Conservation (phyloP, 2,329 filamentous ascomycete genomes). For the Alternaria triticina region DNA sequence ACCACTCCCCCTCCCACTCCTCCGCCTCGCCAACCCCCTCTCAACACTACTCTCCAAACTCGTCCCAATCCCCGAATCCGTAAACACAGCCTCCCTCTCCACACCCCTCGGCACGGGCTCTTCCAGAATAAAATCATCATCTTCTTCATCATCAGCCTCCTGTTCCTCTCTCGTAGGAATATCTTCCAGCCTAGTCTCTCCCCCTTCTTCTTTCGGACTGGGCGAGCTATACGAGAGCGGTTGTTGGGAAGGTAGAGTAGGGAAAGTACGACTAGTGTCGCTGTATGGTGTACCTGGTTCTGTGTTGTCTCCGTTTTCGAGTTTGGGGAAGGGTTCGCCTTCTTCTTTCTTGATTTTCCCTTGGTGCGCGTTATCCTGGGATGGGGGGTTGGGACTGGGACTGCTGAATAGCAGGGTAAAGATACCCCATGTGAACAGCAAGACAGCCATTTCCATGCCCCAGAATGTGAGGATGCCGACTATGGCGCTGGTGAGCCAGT, state of each 20-base stretch:
- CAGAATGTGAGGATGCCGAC: conserved; percentile 77
- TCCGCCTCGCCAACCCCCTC: conserved; percentile 18
- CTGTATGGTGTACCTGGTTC: conserved; percentile 44
- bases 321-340: conserved; percentile 14
- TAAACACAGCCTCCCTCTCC: conserved; percentile 22
- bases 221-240: conserved; percentile 48
- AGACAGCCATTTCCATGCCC: conserved; percentile 72
- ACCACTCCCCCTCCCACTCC: conserved; percentile 9
- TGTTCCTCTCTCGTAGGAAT: conserved; percentile 34
- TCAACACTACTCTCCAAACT: conserved; percentile 50
- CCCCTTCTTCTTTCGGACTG: conserved; percentile 32
- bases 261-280: conserved; percentile 57
- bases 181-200: conserved; percentile 20
- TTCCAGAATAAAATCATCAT: conserved; percentile 53
- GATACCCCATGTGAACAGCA: conserved; percentile 68
- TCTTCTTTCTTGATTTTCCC: background rate
- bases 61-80: conserved; percentile 57
- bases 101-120: conserved; percentile 21
- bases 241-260: conserved; percentile 53
- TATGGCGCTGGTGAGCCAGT: conserved; percentile 72
- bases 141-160: conserved; percentile 55
- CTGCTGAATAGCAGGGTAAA: conserved; percentile 53
- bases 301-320: conserved; percentile 11
- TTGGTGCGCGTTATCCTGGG: background rate
- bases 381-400: background rate